These are phyloP conservation scores for Acer negundo DNA, from an alignment of 345 rosid genomes.

Conservation along the genomic window DNA sequence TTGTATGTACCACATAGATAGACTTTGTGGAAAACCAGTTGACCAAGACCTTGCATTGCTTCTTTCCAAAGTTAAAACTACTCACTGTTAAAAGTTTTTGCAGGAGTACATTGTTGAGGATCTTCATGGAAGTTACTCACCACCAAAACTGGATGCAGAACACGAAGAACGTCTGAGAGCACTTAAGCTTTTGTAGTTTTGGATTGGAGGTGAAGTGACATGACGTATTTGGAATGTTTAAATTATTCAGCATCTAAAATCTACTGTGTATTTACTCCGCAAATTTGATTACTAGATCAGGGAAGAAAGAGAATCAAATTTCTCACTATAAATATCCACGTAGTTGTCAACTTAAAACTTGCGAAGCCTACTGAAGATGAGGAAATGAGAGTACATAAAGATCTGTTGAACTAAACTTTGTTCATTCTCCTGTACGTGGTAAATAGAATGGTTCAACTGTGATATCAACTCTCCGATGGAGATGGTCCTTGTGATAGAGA, in stretches of 20 bases:
- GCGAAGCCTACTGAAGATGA: neutral
- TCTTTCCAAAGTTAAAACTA: neutral
- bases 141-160: constrained; percentile 79
- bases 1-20: too few species aligned
- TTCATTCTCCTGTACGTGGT: neutral
- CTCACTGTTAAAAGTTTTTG: constrained; percentile 1
- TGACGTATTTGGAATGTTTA: constrained; percentile 11
- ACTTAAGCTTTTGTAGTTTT: constrained; percentile 72
- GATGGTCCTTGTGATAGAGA: neutral
- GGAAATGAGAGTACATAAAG: neutral
- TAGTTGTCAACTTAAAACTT: neutral
- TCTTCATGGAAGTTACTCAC: constrained; percentile 79
- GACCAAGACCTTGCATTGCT: neutral
- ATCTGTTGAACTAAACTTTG: neutral
- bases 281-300: neutral
- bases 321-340: neutral
- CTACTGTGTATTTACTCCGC: constrained; percentile 7
- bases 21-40: neutral
- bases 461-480: neutral
- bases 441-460: neutral
- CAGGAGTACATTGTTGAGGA: constrained; percentile 92
- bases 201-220: neutral
- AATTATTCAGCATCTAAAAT: constrained; percentile 17
- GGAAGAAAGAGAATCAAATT: neutral
- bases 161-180: constrained; percentile 72